Evolutionary conservation across 345 rosid species (phyloP), one percentile per base, ranked within the genome.

Genomic region (Triadica sebifera): DNA sequence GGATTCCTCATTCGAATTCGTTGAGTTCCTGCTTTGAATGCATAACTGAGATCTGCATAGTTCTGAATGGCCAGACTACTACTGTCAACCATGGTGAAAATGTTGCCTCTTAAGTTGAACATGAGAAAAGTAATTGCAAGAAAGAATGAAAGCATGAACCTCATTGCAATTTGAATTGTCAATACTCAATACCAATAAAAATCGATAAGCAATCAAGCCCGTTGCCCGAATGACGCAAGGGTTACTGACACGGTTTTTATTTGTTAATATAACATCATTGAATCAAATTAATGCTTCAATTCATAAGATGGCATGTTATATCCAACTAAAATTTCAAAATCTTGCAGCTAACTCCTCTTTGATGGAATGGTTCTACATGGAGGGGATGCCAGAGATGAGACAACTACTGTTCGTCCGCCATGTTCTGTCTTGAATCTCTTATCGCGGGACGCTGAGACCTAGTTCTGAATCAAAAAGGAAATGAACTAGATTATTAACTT

Each of bases 391-490:
- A 56, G 78, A 49, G 57, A 65, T 60, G 61, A 56, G 37, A 60
- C 29, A 49, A 52, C 61, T 13, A 47, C 15, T 6, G 66, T 59
- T 74, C 62, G 37, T 72, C 71, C 49, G 74, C 70, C 69, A 53
- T 66, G 78, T 52, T 72, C 79, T 65, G 57, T 67, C 70, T 51
- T 60, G 58, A 43, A 20, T 64, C 81, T 72, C 61, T 85, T 81
- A 87, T 93, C 96, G 93, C 73, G 93, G 96, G 76, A 84, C 93
- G n/a, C 94, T 79, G 77, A 88, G 86, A 74, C 96, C 94, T 51
- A 91, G 82, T 83, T 85, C 94, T 93, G 93, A 72, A 80, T 65
- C 71, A 66, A 64, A 76, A 58, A 55, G 29, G 60, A 50, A 83
- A 62, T 69, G 34, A 70, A 46, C 20, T 6, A 6, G 9, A 60